Percentiles rank a stretch among this genome's conserved stretches.
Evolutionary conservation across 2,329 filamentous ascomycete species (phyloP).

Genomic region (Ilyonectria destructans): DNA sequence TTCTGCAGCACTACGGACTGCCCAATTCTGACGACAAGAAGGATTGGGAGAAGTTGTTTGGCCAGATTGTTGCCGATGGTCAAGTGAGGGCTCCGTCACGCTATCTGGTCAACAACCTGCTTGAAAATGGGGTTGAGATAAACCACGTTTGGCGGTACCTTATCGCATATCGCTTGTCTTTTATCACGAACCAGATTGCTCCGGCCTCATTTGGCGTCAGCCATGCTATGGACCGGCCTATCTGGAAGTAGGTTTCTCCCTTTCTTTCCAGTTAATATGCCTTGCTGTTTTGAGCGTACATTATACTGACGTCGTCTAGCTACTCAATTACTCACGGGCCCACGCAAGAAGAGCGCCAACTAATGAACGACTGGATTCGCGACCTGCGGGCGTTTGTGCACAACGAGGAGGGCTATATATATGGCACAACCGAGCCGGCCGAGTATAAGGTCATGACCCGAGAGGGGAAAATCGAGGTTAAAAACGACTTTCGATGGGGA

Average conservation of each 20-base stretch:
- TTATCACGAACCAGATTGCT: conserved; percentile 30
- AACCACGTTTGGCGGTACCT: conserved; percentile 28
- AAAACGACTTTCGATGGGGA: conserved; percentile 22
- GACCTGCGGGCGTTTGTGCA: conserved; percentile 28
- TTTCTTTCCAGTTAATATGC: not conserved
- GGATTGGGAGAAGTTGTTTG: conserved; percentile 29
- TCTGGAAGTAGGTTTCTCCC: conserved; percentile 30
- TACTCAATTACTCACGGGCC: conserved; percentile 32
- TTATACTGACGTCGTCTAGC: not conserved
- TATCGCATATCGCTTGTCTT: conserved; percentile 30
- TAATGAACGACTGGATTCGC: conserved; percentile 31
- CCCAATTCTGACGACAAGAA: conserved; percentile 18
- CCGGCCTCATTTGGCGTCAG: conserved; percentile 34
- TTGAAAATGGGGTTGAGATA: conserved; percentile 19
- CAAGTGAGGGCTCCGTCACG: conserved; percentile 31
- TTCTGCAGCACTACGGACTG: conserved; percentile 20
- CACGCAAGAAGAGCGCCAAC: not conserved
- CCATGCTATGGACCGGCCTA: conserved; percentile 34
- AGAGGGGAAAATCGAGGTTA: conserved; percentile 19
- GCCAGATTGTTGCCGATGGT: conserved; percentile 29
- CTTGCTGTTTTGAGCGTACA: not conserved
- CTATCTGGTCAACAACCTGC: conserved; percentile 23
- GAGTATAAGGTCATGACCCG: conserved; percentile 34
- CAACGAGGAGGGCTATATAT: not conserved
- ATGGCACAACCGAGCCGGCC: conserved; percentile 8